Percentiles rank a stretch among this genome's conserved stretches.
Evolutionary conservation across 225 moss, liverwort and hornwort genomes (phyloP).

Genomic region (Physcomitrium patens): DNA sequence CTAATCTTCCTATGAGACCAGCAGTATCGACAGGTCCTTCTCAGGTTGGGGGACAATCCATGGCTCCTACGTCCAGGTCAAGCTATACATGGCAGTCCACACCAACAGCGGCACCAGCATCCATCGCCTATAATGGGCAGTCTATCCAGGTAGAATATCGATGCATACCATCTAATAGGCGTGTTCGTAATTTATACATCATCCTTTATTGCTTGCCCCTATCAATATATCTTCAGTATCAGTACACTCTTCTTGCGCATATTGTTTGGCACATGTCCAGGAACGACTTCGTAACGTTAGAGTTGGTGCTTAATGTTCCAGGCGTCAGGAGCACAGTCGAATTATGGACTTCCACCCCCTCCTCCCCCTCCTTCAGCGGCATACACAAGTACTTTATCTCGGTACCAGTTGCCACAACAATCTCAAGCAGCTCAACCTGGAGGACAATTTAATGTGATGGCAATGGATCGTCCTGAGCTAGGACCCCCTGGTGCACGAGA

Average conservation of each 20-base stretch:
- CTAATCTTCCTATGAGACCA: too few relatives aligned
- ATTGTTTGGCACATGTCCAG: slow-evolving; percentile 3
- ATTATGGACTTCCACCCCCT: slow-evolving; percentile 45
- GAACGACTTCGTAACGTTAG: not conserved
- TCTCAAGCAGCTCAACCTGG: slow-evolving; percentile 22
- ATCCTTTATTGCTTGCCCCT: slow-evolving; percentile 2
- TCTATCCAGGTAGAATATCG: slow-evolving; percentile 48
- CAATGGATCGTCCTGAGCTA: slow-evolving; percentile 67
- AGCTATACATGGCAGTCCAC: slow-evolving; percentile 43
- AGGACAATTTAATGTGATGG: slow-evolving; percentile 60
- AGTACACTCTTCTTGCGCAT: not conserved
- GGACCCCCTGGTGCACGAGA: slow-evolving; percentile 69
- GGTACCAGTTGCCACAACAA: slow-evolving; percentile 41
- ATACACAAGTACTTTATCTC: slow-evolving; percentile 31
- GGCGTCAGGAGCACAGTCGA: slow-evolving; percentile 33
- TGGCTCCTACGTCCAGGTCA: slow-evolving; percentile 43
- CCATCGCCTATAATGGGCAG: slow-evolving; percentile 39
- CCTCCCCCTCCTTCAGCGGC: slow-evolving; percentile 15
- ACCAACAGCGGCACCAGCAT: slow-evolving; percentile 36
- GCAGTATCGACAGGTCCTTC: not conserved
- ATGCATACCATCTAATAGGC: slow-evolving; percentile 2
- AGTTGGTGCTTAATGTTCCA: slow-evolving; percentile 12
- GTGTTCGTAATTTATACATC: too few relatives aligned
- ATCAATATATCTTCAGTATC: not conserved
- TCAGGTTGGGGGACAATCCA: slow-evolving; percentile 34